phyloP scores from a whole-genome alignment of 2,329 filamentous ascomycete genomes.

The Fusarium begoniae region DNA sequence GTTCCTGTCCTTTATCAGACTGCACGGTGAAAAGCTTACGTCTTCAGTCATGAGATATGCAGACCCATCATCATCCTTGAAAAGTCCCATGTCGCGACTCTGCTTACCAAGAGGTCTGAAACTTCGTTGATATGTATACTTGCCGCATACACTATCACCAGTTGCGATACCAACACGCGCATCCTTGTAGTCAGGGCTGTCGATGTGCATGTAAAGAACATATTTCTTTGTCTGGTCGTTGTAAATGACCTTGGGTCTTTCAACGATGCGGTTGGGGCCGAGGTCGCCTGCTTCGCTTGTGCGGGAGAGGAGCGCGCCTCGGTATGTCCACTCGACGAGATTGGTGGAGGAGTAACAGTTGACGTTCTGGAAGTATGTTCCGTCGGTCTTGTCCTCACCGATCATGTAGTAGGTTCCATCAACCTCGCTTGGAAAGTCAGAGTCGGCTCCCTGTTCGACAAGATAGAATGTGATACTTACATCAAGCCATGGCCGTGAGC shows the following conservation, averaged over 20 bases:
- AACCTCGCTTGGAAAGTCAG: slow-evolving; percentile 44
- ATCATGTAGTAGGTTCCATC: slow-evolving; percentile 71
- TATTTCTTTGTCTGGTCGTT: slow-evolving; percentile 71
- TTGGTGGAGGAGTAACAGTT: slow-evolving; percentile 74
- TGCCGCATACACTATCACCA: slow-evolving; percentile 66
- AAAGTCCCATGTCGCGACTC: slow-evolving; percentile 68
- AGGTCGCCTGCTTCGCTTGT: slow-evolving; percentile 60
- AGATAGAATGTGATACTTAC: slow-evolving; percentile 38
- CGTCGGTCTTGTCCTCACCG: slow-evolving; percentile 75
- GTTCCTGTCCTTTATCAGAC: accelerated
- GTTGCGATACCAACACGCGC: slow-evolving; percentile 73
- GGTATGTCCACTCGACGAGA: slow-evolving; percentile 71
- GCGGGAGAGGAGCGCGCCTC: slow-evolving; percentile 65
- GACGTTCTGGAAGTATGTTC: slow-evolving; percentile 68
- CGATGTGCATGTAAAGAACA: slow-evolving; percentile 76
- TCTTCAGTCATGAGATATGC: slow-evolving; percentile 72
- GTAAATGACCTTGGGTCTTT: slow-evolving; percentile 74
- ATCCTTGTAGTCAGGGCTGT: slow-evolving; percentile 67
- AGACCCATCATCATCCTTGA: slow-evolving; percentile 68
- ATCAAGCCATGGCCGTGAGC: slow-evolving; percentile 74
- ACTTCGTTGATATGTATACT: slow-evolving; percentile 56
- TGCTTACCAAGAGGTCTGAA: slow-evolving; percentile 47
- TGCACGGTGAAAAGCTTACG: slow-evolving; percentile 48
- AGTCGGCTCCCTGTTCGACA: not conserved
- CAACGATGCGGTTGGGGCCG: slow-evolving; percentile 69